Evolutionary conservation across 1,139 yeast species (phyloP).

Genomic region (Diutina pseudorugosa): DNA sequence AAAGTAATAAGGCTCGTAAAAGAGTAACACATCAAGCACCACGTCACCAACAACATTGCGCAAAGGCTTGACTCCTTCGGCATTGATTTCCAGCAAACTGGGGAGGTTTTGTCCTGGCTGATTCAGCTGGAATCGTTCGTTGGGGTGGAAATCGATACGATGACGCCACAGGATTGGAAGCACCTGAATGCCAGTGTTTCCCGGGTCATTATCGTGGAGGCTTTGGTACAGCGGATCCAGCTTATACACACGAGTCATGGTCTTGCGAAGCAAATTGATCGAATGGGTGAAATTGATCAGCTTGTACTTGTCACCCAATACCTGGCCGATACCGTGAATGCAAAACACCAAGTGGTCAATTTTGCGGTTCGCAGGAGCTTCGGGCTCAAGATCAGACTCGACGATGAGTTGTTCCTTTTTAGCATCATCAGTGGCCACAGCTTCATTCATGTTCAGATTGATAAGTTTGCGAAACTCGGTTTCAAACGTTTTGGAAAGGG

Average conservation of each 20-base stretch:
- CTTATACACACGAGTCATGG: slow-evolving; percentile 44
- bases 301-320: slow-evolving; percentile 67
- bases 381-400: slow-evolving; percentile 40
- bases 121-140: slow-evolving; percentile 20
- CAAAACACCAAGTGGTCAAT: slow-evolving; percentile 76
- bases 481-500: background rate
- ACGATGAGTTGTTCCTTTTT: slow-evolving; percentile 13
- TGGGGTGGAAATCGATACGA: slow-evolving; percentile 48
- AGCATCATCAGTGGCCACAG: background rate
- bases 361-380: slow-evolving; percentile 33
- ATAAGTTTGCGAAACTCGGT: background rate
- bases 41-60: slow-evolving; percentile 79
- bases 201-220: slow-evolving; percentile 13
- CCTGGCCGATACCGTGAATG: slow-evolving; percentile 91
- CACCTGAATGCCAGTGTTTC: slow-evolving; percentile 58
- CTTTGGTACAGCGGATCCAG: slow-evolving; percentile 31
- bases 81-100: slow-evolving; percentile 56
- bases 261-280: slow-evolving; percentile 55
- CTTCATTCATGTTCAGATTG: background rate
- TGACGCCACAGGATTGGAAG: slow-evolving; percentile 75
- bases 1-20: slow-evolving; percentile 68
- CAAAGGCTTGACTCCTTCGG: slow-evolving; percentile 70
- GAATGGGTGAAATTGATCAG: slow-evolving; percentile 83
- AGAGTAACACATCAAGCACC: slow-evolving; percentile 69
- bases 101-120: slow-evolving; percentile 32